These are phyloP conservation scores for Phytophthora foliorum DNA, from an alignment of 352 stramenopile genomes.

Conservation along the genomic window DNA sequence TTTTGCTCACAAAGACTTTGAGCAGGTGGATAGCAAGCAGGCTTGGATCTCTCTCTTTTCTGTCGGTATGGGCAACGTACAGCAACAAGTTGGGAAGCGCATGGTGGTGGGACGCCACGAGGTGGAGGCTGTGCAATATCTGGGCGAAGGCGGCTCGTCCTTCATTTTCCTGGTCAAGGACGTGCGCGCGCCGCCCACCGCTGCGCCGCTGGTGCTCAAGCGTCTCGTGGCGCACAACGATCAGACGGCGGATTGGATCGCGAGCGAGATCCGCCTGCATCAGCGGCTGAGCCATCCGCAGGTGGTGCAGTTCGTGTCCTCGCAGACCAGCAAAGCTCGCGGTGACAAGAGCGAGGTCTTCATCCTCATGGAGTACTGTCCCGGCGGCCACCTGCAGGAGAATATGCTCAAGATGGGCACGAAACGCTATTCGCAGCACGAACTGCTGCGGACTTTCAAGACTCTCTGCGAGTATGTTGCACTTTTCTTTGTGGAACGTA, in stretches of 20 bases:
- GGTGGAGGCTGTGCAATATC: conserved; percentile 78
- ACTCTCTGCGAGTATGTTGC: conserved; percentile 76
- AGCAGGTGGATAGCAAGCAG: background rate
- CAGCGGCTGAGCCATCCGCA: conserved; percentile 73
- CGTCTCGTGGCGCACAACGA: conserved; percentile 79
- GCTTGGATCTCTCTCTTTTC: background rate
- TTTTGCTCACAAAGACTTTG: conserved; percentile 4
- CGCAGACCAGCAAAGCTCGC: conserved; percentile 51
- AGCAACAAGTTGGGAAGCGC: conserved; percentile 81
- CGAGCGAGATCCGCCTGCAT: conserved; percentile 81
- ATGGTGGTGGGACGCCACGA: conserved; percentile 70
- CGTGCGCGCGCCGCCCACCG: conserved; percentile 36
- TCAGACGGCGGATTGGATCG: conserved; percentile 63
- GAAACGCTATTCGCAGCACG: conserved; percentile 72
- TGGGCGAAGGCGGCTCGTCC: conserved; percentile 80
- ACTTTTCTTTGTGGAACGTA: conserved; percentile 7
- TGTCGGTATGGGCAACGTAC: conserved; percentile 72
- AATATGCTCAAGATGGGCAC: conserved; percentile 92
- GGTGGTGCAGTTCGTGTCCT: conserved; percentile 77
- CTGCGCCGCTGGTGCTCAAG: conserved; percentile 72
- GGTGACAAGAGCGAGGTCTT: conserved; percentile 87
- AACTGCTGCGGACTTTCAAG: conserved; percentile 75
- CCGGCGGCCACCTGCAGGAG: conserved; percentile 94
- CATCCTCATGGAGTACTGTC: conserved; percentile 98
- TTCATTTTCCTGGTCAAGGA: conserved; percentile 90